Conservation (phyloP, 306 rosid genomes). For the Myrica gale region DNA sequence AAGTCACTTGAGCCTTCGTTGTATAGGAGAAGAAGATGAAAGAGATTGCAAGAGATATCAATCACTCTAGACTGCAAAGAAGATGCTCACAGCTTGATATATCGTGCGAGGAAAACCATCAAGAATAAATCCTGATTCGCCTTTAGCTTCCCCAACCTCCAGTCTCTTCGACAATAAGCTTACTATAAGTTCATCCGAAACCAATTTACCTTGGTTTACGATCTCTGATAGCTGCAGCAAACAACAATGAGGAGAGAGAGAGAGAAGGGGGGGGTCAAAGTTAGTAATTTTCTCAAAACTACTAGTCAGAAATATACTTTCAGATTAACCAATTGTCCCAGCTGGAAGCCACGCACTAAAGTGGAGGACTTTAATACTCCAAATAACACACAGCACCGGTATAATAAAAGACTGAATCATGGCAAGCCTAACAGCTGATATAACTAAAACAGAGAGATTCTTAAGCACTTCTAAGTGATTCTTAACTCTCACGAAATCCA, state of each 20-base stretch:
- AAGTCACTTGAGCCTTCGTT: not conserved
- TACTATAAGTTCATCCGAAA: constrained; percentile 85
- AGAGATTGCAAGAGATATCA: constrained; percentile 4
- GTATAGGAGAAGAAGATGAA: not conserved
- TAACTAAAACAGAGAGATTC: not conserved
- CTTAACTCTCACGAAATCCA: not conserved
- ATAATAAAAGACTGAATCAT: not conserved
- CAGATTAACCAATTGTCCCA: not conserved
- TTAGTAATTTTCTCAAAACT: not conserved
- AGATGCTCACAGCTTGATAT: constrained; percentile 79
- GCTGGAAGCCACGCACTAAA: not conserved
- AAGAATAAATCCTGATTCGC: constrained; percentile 87
- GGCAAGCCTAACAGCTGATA: not conserved
- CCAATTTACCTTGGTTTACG: constrained; percentile 87
- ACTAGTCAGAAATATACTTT: not conserved
- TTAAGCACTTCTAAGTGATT: not conserved
- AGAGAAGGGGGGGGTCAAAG: not conserved
- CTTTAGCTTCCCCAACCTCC: constrained; percentile 66
- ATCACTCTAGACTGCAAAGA: constrained; percentile 22
- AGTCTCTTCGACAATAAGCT: constrained; percentile 81
- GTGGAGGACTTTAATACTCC: not conserved
- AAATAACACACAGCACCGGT: not conserved
- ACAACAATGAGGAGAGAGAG: constrained; percentile 16
- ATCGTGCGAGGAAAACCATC: constrained; percentile 97
- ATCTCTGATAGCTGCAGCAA: constrained; percentile 73